Evolutionary conservation across 2,329 filamentous ascomycete genomes (phyloP), one percentile per base, ranked within the genome.

Genomic region (Diaporthe australafricana): DNA sequence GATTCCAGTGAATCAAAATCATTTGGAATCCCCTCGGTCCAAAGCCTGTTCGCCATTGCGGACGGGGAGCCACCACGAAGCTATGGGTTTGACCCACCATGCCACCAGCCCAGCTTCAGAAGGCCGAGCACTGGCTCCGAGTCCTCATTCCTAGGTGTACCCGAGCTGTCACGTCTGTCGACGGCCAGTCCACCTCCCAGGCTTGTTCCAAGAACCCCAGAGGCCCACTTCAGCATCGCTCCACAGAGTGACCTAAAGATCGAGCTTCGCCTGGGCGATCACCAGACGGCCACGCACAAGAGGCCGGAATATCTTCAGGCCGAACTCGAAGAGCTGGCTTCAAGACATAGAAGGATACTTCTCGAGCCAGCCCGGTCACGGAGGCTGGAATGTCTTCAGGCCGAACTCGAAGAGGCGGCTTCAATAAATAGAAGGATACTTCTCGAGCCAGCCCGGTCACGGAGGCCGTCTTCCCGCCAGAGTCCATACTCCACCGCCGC

Each of bases 121-220:
- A 69, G 67, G 67, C 55, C 55, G 20, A 73, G 72, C 35, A 62
- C 69, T n/a, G 48, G 53, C 32, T 52, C 47, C 14, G 72, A 72
- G 27, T 32, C 17, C 35, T 53, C 65, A 6, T 72, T 45, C 62
- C 67, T 60, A 27, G 70, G 70, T 17, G 32, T 65, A 9, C 57
- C 70, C 1, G 67, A 42, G 32, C 40, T 72, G 27, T 72, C 71
- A 9, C 71, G 35, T 25, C n/a, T 55, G 5, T 70, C 72, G 27
- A 72, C 72, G 8, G 70, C 70, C 45, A 53, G 45, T 30, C 56
- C 42, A 48, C 42, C 50, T 56, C 72, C 22, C 66, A 62, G 3
- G 40, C 45, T 52, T 40, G 56, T 38, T 14, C 53, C 67, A 35
- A 50, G 67, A 12, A 60, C 57, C 6, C 72, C 70, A 12, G 56